phyloP scores from a whole-genome alignment of 2,329 filamentous ascomycete species.

The Juglanconis oblonga region DNA sequence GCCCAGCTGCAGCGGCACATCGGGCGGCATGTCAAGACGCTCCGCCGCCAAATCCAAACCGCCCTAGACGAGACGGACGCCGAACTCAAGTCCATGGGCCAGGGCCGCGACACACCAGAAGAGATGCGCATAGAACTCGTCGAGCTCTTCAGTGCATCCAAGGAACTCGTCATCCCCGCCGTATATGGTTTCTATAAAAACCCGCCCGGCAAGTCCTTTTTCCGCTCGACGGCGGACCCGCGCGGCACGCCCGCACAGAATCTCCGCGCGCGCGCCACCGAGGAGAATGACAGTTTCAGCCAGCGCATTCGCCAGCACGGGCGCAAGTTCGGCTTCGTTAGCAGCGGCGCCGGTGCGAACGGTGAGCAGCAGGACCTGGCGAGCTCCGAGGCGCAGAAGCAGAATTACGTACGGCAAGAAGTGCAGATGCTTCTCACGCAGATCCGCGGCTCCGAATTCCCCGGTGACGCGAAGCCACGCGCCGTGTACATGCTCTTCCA shows the following conservation, averaged over 20 bases:
- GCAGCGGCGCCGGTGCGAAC: constrained; percentile 19
- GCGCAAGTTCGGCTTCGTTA: constrained; percentile 44
- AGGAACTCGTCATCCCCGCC: constrained; percentile 52
- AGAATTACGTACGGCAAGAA: constrained; percentile 45
- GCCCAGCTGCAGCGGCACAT: constrained; percentile 50
- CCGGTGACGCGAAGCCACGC: constrained; percentile 50
- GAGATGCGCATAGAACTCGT: constrained; percentile 54
- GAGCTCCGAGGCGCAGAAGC: constrained; percentile 34
- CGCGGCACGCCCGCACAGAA: constrained; percentile 51
- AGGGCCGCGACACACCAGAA: constrained; percentile 48
- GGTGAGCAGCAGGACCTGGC: constrained; percentile 25
- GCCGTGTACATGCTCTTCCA: constrained; percentile 54
- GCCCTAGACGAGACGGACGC: constrained; percentile 46
- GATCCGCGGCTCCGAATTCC: constrained; percentile 50
- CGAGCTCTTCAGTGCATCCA: constrained; percentile 49
- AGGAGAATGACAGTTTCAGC: constrained; percentile 50
- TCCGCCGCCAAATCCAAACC: constrained; percentile 49
- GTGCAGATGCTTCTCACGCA: constrained; percentile 48
- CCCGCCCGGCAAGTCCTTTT: constrained; percentile 49
- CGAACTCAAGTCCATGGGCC: constrained; percentile 48
- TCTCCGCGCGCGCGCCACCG: constrained; percentile 47
- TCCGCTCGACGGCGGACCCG: constrained; percentile 45
- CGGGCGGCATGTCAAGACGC: constrained; percentile 47
- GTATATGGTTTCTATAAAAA: constrained; percentile 56
- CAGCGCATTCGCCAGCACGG: constrained; percentile 47